Conservation (phyloP, 192 early-diverging fungal genomes). For the Podila horticola region DNA sequence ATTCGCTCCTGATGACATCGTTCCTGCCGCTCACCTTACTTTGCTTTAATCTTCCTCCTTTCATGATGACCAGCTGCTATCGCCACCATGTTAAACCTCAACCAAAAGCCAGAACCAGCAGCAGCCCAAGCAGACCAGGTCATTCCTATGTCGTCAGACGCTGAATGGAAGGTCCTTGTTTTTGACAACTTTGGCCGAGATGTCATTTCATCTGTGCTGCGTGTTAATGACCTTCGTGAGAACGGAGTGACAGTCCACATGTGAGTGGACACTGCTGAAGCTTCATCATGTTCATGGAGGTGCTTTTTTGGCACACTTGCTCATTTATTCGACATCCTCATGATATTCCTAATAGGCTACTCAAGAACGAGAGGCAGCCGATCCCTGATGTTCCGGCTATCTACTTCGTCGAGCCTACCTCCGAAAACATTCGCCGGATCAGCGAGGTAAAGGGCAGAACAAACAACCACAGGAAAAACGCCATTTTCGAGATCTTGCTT, state of each 20-base stretch:
- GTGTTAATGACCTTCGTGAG: slow-evolving; percentile 95
- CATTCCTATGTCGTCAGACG: slow-evolving; percentile 55
- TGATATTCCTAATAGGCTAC: slow-evolving; percentile 63
- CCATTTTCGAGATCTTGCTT: background rate
- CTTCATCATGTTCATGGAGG: background rate
- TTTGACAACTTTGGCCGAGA: slow-evolving; percentile 95
- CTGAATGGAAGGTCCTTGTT: slow-evolving; percentile 97
- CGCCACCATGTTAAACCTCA: slow-evolving; percentile 87
- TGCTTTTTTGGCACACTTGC: background rate
- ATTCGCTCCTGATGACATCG: slow-evolving; percentile 10
- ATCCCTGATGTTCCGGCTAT: slow-evolving; percentile 97
- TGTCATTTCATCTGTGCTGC: slow-evolving; percentile 96
- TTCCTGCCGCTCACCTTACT: background rate
- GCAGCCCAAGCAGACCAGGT: slow-evolving; percentile 52
- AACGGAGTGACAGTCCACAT: slow-evolving; percentile 98
- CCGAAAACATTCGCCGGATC: slow-evolving; percentile 85
- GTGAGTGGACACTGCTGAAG: slow-evolving; percentile 55
- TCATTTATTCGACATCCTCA: background rate
- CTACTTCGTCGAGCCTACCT: slow-evolving; percentile 93
- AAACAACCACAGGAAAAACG: too few relatives aligned
- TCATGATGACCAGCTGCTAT: slow-evolving; percentile 71
- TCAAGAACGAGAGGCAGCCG: slow-evolving; percentile 84
- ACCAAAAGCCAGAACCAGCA: slow-evolving; percentile 61
- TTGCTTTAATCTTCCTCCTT: slow-evolving; percentile 5
- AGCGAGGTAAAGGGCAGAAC: slow-evolving; percentile 82